A percentile compares a stretch with the other conserved stretches of the same genome.
phyloP scores from a whole-genome alignment of 2,329 filamentous ascomycete genomes.

The Coniosporium uncinatum region DNA sequence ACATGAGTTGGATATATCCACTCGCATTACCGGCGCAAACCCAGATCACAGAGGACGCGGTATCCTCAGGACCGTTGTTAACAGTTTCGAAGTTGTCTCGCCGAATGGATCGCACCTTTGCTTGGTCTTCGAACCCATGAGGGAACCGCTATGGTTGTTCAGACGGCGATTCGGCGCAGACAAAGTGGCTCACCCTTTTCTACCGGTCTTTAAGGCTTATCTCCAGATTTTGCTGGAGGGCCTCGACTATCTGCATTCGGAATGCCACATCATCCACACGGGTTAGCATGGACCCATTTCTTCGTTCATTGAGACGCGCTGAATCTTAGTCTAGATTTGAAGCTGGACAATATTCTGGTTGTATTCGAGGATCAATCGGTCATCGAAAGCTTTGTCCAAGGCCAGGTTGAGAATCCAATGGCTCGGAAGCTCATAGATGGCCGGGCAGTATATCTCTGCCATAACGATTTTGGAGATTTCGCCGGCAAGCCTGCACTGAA shows the following conservation, averaged over 20 bases:
- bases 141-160: slow-evolving; percentile 28
- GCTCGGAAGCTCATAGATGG: slow-evolving; percentile 10
- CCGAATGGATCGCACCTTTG: slow-evolving; percentile 24
- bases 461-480: slow-evolving; percentile 2
- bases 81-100: slow-evolving; percentile 23
- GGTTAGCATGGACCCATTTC: slow-evolving; percentile 14
- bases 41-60: slow-evolving; percentile 23
- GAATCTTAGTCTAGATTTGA: slow-evolving; percentile 6
- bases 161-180: slow-evolving; percentile 18
- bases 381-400: slow-evolving; percentile 9
- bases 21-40: slow-evolving; percentile 21
- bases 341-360: slow-evolving; percentile 8
- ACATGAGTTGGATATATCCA: slow-evolving; percentile 23
- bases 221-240: slow-evolving; percentile 28
- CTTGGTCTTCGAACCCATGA: slow-evolving; percentile 30
- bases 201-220: slow-evolving; percentile 24
- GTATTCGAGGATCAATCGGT: slow-evolving; percentile 13
- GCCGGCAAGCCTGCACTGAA: slow-evolving; percentile 7
- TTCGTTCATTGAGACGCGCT: background rate
- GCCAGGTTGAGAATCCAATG: slow-evolving; percentile 11
- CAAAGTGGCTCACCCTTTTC: background rate
- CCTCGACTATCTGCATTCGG: slow-evolving; percentile 33
- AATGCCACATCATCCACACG: slow-evolving; percentile 33
- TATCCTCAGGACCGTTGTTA: slow-evolving; percentile 17
- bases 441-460: slow-evolving; percentile 11